Conservation (phyloP, 371 early-diverging fungal genomes). For the Syncephalastrum sp. region DNA sequence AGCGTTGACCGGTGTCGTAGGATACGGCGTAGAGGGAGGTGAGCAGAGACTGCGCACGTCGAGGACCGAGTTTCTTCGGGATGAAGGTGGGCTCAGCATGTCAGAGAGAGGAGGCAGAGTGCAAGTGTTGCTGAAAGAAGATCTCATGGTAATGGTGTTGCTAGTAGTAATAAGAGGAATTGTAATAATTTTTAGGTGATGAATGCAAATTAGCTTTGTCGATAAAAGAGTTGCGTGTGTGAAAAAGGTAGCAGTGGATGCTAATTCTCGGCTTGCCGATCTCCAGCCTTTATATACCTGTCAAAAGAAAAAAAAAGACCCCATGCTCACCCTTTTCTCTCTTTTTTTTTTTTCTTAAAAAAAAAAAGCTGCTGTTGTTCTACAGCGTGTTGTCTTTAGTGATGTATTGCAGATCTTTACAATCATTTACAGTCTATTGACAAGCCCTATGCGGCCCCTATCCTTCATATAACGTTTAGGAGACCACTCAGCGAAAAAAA, state of each 20-base stretch:
- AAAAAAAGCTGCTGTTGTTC: background rate
- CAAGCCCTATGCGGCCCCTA: conserved; percentile 12
- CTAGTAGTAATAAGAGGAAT: conserved; percentile 1
- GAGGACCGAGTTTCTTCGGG: conserved; percentile 2
- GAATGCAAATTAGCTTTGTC: too few species aligned
- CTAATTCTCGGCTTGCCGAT: background rate
- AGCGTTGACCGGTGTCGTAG: background rate
- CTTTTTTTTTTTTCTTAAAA: too few species aligned
- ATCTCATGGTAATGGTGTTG: conserved; percentile 5
- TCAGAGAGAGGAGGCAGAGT: conserved; percentile 43
- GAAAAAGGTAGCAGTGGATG: background rate
- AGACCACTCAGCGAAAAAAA: conserved; percentile 7
- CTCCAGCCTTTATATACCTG: conserved; percentile 13
- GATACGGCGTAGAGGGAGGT: background rate
- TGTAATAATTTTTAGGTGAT: too few species aligned
- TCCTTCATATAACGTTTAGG: conserved; percentile 25
- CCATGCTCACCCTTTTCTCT: background rate
- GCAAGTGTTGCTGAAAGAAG: conserved; percentile 20
- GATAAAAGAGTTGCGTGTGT: background rate
- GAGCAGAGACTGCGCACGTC: conserved; percentile 4
- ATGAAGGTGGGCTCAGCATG: conserved; percentile 16
- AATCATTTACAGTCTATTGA: conserved; percentile 15
- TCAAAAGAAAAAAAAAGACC: conserved; percentile 2
- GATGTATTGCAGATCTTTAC: conserved; percentile 20
- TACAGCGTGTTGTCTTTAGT: conserved; percentile 17